These are phyloP conservation scores for Gillenia trifoliata DNA, from an alignment of 306 rosid genomes.

Conservation along the genomic window DNA sequence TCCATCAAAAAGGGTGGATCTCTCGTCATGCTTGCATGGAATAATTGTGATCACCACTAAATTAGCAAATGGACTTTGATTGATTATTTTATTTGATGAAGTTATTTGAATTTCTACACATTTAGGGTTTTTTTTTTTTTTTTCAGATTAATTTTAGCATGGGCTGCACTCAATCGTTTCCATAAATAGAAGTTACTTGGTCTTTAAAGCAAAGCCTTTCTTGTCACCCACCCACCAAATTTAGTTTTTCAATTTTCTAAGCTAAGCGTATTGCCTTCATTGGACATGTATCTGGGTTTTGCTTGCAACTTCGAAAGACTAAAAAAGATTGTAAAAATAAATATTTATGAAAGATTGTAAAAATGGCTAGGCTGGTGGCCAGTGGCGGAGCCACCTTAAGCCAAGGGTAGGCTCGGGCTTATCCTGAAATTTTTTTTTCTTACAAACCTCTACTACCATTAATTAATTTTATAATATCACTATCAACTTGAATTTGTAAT, in stretches of 20 bases:
- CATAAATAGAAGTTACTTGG: slow-evolving; percentile 7
- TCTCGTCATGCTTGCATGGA: slow-evolving; percentile 13
- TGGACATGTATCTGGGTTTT: slow-evolving; percentile 14
- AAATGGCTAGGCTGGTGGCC: neutral
- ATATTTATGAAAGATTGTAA: neutral
- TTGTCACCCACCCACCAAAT: slow-evolving; percentile 29
- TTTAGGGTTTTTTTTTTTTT: slow-evolving; percentile 26
- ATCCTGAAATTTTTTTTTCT: too few species aligned
- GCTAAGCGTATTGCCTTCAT: slow-evolving; percentile 6
- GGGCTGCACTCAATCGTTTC: slow-evolving; percentile 18
- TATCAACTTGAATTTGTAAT: too few species aligned
- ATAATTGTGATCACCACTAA: neutral
- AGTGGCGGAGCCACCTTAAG: too few species aligned
- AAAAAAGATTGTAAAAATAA: neutral
- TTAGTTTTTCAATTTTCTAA: slow-evolving; percentile 17
- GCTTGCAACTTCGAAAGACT: slow-evolving; percentile 18
- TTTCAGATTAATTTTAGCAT: slow-evolving; percentile 17
- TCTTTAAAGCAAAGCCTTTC: slow-evolving; percentile 17
- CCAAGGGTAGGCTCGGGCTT: too few species aligned
- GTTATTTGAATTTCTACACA: slow-evolving; percentile 3
- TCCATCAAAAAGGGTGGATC: slow-evolving; percentile 19
- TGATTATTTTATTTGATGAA: neutral
- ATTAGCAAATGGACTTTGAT: slow-evolving; percentile 21
- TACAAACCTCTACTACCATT: too few species aligned
- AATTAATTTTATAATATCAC: too few species aligned